Evolutionary conservation across 257 asterid genomes (phyloP).

Genomic region (Voacanga thouarsii): DNA sequence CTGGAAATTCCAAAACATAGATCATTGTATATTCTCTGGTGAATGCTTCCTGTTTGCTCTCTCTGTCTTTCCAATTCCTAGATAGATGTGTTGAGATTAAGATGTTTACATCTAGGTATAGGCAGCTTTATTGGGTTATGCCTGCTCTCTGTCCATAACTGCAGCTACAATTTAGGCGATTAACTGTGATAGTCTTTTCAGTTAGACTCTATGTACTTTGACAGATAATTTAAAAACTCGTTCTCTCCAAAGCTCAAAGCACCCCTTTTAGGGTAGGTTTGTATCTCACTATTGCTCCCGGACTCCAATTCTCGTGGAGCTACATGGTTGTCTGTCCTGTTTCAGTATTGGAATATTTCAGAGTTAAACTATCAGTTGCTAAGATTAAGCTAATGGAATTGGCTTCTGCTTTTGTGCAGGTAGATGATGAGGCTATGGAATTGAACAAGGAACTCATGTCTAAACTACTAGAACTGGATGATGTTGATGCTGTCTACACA

Average conservation of each 20-base stretch:
- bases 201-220: neutral
- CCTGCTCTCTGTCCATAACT: neutral
- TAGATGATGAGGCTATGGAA: constrained; percentile 92
- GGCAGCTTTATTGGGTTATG: too few relatives aligned
- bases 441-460: constrained; percentile 76
- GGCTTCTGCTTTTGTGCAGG: constrained; percentile 39
- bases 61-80: neutral
- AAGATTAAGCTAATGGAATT: neutral
- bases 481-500: constrained; percentile 85
- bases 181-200: too few relatives aligned
- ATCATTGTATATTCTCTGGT: neutral
- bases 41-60: neutral
- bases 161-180: neutral
- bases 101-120: neutral
- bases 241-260: neutral
- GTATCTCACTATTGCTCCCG: neutral
- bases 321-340: neutral
- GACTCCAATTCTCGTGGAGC: neutral
- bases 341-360: neutral
- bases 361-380: neutral
- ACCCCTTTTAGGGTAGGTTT: too few relatives aligned
- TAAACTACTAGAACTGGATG: constrained; percentile 87
- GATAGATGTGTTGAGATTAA: neutral
- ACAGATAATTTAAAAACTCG: neutral
- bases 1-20: neutral